A percentile compares a stretch with the other conserved stretches of the same genome.
These are phyloP conservation scores for Cubamyces sp. DNA, from an alignment of 768 basidiomycete species.

Conservation along the genomic window DNA sequence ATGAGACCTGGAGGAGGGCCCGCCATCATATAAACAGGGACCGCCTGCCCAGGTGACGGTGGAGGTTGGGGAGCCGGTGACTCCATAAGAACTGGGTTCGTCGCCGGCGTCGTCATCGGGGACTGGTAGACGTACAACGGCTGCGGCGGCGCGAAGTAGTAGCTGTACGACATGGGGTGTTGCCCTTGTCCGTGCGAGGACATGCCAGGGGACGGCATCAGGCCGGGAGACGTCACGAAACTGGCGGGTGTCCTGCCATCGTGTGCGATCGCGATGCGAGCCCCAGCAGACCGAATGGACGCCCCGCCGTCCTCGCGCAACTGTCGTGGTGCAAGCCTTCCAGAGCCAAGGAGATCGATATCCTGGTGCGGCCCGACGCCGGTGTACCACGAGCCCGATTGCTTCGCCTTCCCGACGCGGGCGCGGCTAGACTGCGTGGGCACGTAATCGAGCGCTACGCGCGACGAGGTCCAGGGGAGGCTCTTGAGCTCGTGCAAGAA, in stretches of 20 bases:
- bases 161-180: constrained; percentile 28
- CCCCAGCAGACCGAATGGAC: constrained; percentile 2
- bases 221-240: constrained; percentile 25
- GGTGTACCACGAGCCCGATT: constrained; percentile 32
- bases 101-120: constrained; percentile 17
- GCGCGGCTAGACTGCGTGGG: constrained; percentile 35
- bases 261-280: constrained; percentile 10
- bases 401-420: constrained; percentile 25
- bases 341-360: constrained; percentile 32
- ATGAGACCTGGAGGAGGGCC: constrained; percentile 25
- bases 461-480: constrained; percentile 43
- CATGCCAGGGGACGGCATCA: constrained; percentile 26
- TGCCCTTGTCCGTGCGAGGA: constrained; percentile 29
- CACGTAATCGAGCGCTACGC: constrained; percentile 39
- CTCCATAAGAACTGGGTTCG: constrained; percentile 2
- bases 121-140: constrained; percentile 29
- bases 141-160: constrained; percentile 30
- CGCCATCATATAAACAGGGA: constrained; percentile 30
- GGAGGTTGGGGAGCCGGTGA: constrained; percentile 1
- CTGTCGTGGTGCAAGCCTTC: constrained; percentile 10
- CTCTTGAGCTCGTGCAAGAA: constrained; percentile 39
- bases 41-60: constrained; percentile 19
- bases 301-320: constrained; percentile 14
- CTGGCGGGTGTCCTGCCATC: constrained; percentile 18
- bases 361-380: constrained; percentile 25